A percentile compares a stretch with the other conserved stretches of the same genome.
These are phyloP conservation scores for Pleurotus giganteus DNA, from an alignment of 768 basidiomycete genomes.

Conservation along the genomic window DNA sequence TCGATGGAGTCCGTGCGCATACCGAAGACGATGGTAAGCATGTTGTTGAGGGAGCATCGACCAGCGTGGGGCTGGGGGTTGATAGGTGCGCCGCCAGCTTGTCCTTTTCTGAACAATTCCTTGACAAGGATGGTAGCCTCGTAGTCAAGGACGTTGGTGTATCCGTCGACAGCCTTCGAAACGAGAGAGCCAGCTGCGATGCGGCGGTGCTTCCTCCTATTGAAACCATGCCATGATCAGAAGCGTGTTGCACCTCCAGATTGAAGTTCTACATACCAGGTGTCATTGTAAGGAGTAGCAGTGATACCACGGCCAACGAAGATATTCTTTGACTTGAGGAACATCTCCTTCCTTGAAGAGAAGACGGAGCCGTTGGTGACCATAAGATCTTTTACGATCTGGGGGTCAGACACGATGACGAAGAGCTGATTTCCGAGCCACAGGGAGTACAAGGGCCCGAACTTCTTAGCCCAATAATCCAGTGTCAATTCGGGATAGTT, in stretches of 20 bases:
- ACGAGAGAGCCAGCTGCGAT: constrained; percentile 34
- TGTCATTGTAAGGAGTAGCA: constrained; percentile 40
- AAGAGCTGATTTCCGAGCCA: constrained; percentile 48
- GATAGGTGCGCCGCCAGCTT: constrained; percentile 29
- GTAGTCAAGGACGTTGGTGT: constrained; percentile 33
- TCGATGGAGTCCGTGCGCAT: constrained; percentile 36
- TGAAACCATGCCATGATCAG: background rate
- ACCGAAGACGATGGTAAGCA: constrained; percentile 42
- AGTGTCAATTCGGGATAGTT: constrained; percentile 41
- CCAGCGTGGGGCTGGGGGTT: constrained; percentile 39
- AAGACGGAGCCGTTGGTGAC: constrained; percentile 44
- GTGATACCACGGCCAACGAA: constrained; percentile 43
- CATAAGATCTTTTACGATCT: constrained; percentile 41
- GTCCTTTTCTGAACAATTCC: constrained; percentile 31
- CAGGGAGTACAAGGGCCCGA: constrained; percentile 42
- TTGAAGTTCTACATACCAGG: constrained; percentile 26
- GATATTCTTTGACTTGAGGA: constrained; percentile 43
- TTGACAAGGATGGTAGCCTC: constrained; percentile 38
- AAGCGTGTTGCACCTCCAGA: background rate
- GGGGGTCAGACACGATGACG: constrained; percentile 42
- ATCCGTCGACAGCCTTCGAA: constrained; percentile 31
- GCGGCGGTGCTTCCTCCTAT: constrained; percentile 40
- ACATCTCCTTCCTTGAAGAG: constrained; percentile 44
- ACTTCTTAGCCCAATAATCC: constrained; percentile 40
- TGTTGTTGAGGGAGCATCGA: constrained; percentile 41